These are phyloP conservation scores for Berberis vulgaris DNA, from an alignment of 164 flowering plant genomes.

Conservation along the genomic window DNA sequence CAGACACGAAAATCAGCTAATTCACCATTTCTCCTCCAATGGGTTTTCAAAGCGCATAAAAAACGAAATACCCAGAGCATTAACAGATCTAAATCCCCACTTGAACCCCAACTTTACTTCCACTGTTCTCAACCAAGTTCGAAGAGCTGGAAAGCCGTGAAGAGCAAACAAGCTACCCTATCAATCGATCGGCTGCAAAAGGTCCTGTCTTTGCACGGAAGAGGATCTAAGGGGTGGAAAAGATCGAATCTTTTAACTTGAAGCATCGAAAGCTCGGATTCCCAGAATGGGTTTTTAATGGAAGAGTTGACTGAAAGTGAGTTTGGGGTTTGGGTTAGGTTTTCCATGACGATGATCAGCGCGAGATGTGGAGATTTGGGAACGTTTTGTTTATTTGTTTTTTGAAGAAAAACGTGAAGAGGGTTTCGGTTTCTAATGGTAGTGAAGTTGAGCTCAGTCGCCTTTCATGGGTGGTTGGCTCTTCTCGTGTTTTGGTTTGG, in stretches of 20 bases:
- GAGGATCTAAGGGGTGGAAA: not conserved
- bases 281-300: not conserved
- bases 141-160: no score
- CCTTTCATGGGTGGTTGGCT: no score
- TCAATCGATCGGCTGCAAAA: not conserved
- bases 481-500: no score
- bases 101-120: no score
- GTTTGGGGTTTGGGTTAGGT: conserved; percentile 8
- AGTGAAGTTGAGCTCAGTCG: no score
- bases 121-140: no score
- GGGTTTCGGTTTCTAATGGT: no score
- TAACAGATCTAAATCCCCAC: no score
- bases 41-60: not conserved
- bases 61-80: not conserved
- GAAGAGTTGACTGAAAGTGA: conserved; percentile 5
- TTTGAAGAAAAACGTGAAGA: no score
- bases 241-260: conserved; percentile 1
- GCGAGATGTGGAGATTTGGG: not conserved
- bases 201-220: not conserved
- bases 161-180: not conserved
- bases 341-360: conserved; percentile 9
- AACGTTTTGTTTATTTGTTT: not conserved
- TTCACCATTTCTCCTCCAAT: not conserved
- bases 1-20: conserved; percentile 10
- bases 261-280: conserved; percentile 6